Percentiles rank a stretch among this genome's conserved stretches.
Conservation (phyloP, 805 yeast genomes). For the Myxozyma neglecta region DNA sequence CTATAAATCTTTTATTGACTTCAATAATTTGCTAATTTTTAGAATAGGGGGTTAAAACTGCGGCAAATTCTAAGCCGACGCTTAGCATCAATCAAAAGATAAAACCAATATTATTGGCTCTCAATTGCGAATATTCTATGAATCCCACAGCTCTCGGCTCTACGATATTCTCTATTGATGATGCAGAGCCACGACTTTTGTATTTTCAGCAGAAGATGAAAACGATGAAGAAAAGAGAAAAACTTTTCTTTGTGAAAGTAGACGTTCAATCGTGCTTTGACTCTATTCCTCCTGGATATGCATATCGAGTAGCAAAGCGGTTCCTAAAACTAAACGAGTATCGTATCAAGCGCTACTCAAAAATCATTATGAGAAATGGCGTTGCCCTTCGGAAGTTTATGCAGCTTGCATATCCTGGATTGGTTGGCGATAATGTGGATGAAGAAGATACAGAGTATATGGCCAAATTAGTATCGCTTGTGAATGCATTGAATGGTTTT, state of each 20-base stretch:
- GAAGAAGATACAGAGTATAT: neutral
- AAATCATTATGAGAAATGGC: neutral
- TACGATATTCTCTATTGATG: conserved; percentile 47
- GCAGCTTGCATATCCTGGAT: conserved; percentile 3
- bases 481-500: neutral
- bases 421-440: neutral
- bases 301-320: conserved; percentile 15
- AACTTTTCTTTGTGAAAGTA: conserved; percentile 59
- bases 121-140: conserved; percentile 8
- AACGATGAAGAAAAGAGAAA: conserved; percentile 24
- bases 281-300: conserved; percentile 44
- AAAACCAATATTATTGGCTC: conserved; percentile 20
- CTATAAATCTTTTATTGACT: neutral
- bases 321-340: conserved; percentile 25
- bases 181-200: conserved; percentile 46
- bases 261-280: conserved; percentile 81
- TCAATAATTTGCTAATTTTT: neutral
- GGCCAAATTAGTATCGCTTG: neutral
- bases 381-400: conserved; percentile 13
- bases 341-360: conserved; percentile 6
- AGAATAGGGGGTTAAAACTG: conserved; percentile 13
- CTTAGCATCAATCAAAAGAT: conserved; percentile 35
- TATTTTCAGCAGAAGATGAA: conserved; percentile 41
- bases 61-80: conserved; percentile 1
- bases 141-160: conserved; percentile 33